These are phyloP conservation scores for Tetracladium setigerum DNA, from an alignment of 495 filamentous ascomycete genomes.

Conservation along the genomic window DNA sequence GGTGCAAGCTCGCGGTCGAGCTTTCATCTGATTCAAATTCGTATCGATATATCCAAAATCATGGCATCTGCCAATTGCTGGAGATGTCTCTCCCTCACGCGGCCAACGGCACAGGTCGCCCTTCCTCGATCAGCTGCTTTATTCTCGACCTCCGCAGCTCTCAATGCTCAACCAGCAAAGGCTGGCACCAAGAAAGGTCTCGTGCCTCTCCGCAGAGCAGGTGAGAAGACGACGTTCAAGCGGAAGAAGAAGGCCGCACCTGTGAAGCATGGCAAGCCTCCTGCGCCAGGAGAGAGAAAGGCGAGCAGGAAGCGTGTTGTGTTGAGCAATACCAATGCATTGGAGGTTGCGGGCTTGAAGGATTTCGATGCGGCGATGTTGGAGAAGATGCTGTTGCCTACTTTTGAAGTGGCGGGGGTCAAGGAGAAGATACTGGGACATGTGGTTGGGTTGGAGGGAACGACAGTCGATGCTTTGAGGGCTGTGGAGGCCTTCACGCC, in stretches of 20 bases:
- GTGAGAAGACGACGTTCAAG: conserved; percentile 31
- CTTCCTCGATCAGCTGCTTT: conserved; percentile 29
- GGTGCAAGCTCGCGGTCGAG: too few species aligned
- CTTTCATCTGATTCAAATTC: too few species aligned
- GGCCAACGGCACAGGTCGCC: conserved; percentile 20
- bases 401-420: conserved; percentile 23
- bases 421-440: conserved; percentile 33
- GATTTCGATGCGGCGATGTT: conserved; percentile 51
- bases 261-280: conserved; percentile 40
- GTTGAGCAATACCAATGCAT: conserved; percentile 87
- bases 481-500: conserved; percentile 82
- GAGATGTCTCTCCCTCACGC: conserved; percentile 54
- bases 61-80: conserved; percentile 66
- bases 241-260: conserved; percentile 46
- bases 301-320: conserved; percentile 80
- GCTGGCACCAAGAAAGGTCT: conserved; percentile 28
- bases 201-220: too few species aligned
- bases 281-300: conserved; percentile 73
- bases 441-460: conserved; percentile 62
- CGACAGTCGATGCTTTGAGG: conserved; percentile 68
- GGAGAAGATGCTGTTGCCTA: conserved; percentile 39
- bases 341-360: conserved; percentile 58
- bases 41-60: too few species aligned
- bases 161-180: conserved; percentile 28
- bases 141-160: conserved; percentile 37